Evolutionary conservation across 2,329 filamentous ascomycete species (phyloP).

Genomic region (Phoma sp.): DNA sequence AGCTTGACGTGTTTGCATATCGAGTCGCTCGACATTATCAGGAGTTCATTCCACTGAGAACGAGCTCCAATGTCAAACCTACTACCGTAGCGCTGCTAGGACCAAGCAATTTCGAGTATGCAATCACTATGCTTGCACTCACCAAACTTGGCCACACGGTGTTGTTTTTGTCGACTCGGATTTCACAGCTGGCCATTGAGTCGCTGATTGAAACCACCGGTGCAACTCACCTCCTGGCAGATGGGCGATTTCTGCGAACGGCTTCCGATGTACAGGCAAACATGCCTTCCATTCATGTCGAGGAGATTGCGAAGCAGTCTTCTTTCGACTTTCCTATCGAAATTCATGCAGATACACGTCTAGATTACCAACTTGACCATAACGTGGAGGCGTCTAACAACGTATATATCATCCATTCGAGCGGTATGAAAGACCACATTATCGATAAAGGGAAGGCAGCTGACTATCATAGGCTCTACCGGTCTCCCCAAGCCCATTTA

Average conservation of each 20-base stretch:
- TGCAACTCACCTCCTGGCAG: slow-evolving; percentile 28
- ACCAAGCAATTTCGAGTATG: slow-evolving; percentile 61
- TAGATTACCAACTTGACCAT: slow-evolving; percentile 32
- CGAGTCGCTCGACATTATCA: slow-evolving; percentile 31
- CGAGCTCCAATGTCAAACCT: slow-evolving; percentile 20
- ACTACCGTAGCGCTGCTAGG: slow-evolving; percentile 58
- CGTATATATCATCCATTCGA: slow-evolving; percentile 36
- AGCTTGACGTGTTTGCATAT: slow-evolving; percentile 53
- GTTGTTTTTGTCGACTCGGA: slow-evolving; percentile 61
- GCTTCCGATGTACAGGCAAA: slow-evolving; percentile 19
- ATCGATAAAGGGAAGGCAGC: neutral
- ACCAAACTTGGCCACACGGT: slow-evolving; percentile 62
- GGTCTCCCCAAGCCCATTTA: slow-evolving; percentile 69
- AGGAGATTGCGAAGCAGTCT: slow-evolving; percentile 21
- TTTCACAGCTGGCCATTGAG: slow-evolving; percentile 59
- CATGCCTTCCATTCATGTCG: slow-evolving; percentile 13
- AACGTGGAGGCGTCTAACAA: slow-evolving; percentile 24
- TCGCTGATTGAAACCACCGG: slow-evolving; percentile 47
- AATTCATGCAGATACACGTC: slow-evolving; percentile 30
- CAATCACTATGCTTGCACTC: slow-evolving; percentile 61
- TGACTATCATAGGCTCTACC: slow-evolving; percentile 53
- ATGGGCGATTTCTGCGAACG: slow-evolving; percentile 45
- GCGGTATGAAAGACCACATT: slow-evolving; percentile 9
- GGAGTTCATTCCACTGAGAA: slow-evolving; percentile 25
- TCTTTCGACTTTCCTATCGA: slow-evolving; percentile 32